Evolutionary conservation across 2,329 filamentous ascomycete species (phyloP).

Genomic region (Elsinoe arachidis): DNA sequence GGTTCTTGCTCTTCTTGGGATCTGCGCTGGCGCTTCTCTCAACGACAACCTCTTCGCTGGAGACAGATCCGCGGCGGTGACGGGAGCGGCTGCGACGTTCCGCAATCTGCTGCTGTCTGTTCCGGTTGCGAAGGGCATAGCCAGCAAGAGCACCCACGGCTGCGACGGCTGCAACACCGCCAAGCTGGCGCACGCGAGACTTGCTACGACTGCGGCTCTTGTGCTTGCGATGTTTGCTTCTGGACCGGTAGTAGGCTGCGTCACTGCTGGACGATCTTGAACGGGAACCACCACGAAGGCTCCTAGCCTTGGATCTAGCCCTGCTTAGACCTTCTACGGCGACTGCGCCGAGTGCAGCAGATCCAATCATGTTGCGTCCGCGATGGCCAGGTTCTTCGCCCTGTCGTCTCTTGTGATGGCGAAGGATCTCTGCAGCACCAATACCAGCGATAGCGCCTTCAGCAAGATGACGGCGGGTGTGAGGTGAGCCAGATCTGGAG

Average conservation of each 20-base stretch:
- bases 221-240: slow-evolving; percentile 26
- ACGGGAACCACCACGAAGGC: slow-evolving; percentile 26
- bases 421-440: slow-evolving; percentile 51
- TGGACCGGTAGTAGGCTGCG: slow-evolving; percentile 26
- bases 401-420: slow-evolving; percentile 48
- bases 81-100: slow-evolving; percentile 38
- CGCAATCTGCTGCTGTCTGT: slow-evolving; percentile 39
- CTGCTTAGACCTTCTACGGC: slow-evolving; percentile 50
- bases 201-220: slow-evolving; percentile 17
- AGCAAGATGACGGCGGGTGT: slow-evolving; percentile 50
- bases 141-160: slow-evolving; percentile 50
- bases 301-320: slow-evolving; percentile 35
- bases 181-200: slow-evolving; percentile 44
- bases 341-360: slow-evolving; percentile 52
- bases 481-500: slow-evolving; percentile 30
- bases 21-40: slow-evolving; percentile 29
- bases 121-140: slow-evolving; percentile 42
- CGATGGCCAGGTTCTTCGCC: slow-evolving; percentile 46
- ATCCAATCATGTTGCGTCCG: slow-evolving; percentile 47
- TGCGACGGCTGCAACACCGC: slow-evolving; percentile 52
- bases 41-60: slow-evolving; percentile 20
- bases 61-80: slow-evolving; percentile 33
- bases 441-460: slow-evolving; percentile 53
- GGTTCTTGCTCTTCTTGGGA: slow-evolving; percentile 47
- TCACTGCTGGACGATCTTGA: slow-evolving; percentile 22